Evolutionary conservation across 495 filamentous ascomycete species (phyloP).

Genomic region (Trichoderma asperelloides): DNA sequence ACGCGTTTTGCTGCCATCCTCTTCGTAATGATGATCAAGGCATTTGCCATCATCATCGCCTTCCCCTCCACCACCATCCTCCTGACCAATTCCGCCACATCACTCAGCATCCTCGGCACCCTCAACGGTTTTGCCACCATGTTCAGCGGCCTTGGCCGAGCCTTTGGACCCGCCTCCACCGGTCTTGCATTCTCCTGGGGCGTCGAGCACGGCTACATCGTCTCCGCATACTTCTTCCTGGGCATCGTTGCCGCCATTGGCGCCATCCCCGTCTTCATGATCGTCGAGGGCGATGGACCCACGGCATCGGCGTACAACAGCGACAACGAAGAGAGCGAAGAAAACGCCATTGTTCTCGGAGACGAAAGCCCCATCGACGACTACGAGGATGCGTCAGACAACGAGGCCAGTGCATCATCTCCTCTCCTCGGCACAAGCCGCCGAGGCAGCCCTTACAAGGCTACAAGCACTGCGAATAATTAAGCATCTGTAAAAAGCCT

Average conservation of each 20-base stretch:
- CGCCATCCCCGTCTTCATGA: slow-evolving; percentile 57
- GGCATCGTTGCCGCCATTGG: slow-evolving; percentile 49
- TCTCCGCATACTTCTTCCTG: slow-evolving; percentile 74
- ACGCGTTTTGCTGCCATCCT: slow-evolving; percentile 39
- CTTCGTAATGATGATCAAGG: slow-evolving; percentile 56
- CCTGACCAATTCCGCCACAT: slow-evolving; percentile 75
- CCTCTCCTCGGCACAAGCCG: background rate
- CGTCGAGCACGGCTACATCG: slow-evolving; percentile 58
- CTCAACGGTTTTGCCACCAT: slow-evolving; percentile 83
- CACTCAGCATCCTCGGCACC: slow-evolving; percentile 69
- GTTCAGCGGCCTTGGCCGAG: slow-evolving; percentile 68
- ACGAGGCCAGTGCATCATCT: background rate
- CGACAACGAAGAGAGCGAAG: slow-evolving; percentile 31
- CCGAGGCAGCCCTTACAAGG: background rate
- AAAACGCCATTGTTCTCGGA: slow-evolving; percentile 14
- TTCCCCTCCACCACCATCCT: slow-evolving; percentile 87
- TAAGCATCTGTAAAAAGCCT: background rate
- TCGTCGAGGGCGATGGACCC: slow-evolving; percentile 70
- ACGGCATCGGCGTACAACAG: slow-evolving; percentile 22
- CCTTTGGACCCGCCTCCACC: slow-evolving; percentile 60
- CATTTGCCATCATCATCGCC: slow-evolving; percentile 62
- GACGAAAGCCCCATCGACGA: slow-evolving; percentile 4
- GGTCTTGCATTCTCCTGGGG: slow-evolving; percentile 63
- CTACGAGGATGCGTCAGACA: background rate
- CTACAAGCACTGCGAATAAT: background rate